Evolutionary conservation across 177 flowering plant species (phyloP).

Genomic region (Vitis hybrid): DNA sequence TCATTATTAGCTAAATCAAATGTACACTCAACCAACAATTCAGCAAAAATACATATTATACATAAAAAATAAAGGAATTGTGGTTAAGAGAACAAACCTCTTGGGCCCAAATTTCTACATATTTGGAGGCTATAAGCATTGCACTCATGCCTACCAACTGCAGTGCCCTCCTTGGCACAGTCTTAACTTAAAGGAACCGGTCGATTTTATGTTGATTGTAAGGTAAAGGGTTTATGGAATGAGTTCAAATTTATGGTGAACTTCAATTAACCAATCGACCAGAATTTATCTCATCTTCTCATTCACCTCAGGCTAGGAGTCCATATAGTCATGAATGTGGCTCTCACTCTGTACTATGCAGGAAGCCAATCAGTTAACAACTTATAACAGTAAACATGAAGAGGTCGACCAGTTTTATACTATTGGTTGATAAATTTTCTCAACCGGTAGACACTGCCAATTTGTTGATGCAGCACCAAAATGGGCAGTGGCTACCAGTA

Average conservation of each 20-base stretch:
- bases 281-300: slow-evolving; percentile 74
- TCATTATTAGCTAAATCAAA: slow-evolving; percentile 3
- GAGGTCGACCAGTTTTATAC: too few species aligned
- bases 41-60: too few species aligned
- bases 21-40: too few species aligned
- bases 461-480: too few species aligned
- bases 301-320: slow-evolving; percentile 59
- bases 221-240: slow-evolving; percentile 72
- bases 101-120: slow-evolving; percentile 90
- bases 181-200: background rate
- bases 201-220: slow-evolving; percentile 64
- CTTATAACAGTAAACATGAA: too few species aligned
- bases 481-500: too few species aligned
- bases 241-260: slow-evolving; percentile 70
- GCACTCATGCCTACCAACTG: slow-evolving; percentile 75
- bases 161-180: slow-evolving; percentile 53
- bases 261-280: slow-evolving; percentile 82
- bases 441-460: too few species aligned
- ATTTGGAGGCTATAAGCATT: slow-evolving; percentile 78
- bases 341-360: too few species aligned
- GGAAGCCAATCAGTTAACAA: too few species aligned
- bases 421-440: too few species aligned
- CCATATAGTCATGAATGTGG: slow-evolving; percentile 24
- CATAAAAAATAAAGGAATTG: background rate
- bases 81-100: slow-evolving; percentile 35